A percentile compares a stretch with the other conserved stretches of the same genome.
Evolutionary conservation across 257 asterid species (phyloP).

Genomic region (Rhazya stricta): DNA sequence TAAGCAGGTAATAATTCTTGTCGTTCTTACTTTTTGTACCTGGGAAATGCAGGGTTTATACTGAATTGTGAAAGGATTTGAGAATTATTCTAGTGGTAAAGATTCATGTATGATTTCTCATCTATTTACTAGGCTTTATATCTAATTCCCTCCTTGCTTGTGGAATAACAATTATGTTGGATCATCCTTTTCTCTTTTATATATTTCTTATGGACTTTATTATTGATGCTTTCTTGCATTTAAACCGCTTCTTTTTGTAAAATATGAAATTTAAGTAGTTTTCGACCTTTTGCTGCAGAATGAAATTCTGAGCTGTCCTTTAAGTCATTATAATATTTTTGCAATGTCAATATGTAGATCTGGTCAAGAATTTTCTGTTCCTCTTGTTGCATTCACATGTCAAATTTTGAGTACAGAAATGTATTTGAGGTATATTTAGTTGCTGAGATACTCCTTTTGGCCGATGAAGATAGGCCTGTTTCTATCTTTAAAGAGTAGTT

Average conservation of each 20-base stretch:
- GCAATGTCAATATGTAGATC: too few relatives aligned
- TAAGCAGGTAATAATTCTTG: constrained; percentile 60
- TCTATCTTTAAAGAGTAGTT: too few relatives aligned
- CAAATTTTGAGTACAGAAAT: not conserved
- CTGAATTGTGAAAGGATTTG: constrained; percentile 9
- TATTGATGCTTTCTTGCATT: not conserved
- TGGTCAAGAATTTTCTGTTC: not conserved
- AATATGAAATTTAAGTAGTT: not conserved
- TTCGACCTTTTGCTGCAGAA: not conserved
- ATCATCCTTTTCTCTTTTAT: not conserved
- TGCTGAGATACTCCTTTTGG: not conserved
- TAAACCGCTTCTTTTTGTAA: not conserved
- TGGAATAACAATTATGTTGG: not conserved
- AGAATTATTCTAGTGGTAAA: not conserved
- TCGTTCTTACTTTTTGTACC: not conserved
- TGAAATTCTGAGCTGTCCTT: not conserved
- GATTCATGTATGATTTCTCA: not conserved
- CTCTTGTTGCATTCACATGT: not conserved
- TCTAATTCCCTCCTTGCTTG: not conserved
- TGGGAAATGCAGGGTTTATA: not conserved
- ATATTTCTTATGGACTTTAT: too few relatives aligned
- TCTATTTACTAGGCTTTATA: not conserved
- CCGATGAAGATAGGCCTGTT: too few relatives aligned
- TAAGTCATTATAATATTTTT: not conserved
- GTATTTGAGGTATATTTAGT: not conserved